Base-by-base conservation (phyloP, 2,329 filamentous ascomycete species). In the Pseudogymnoascus sp. region DNA sequence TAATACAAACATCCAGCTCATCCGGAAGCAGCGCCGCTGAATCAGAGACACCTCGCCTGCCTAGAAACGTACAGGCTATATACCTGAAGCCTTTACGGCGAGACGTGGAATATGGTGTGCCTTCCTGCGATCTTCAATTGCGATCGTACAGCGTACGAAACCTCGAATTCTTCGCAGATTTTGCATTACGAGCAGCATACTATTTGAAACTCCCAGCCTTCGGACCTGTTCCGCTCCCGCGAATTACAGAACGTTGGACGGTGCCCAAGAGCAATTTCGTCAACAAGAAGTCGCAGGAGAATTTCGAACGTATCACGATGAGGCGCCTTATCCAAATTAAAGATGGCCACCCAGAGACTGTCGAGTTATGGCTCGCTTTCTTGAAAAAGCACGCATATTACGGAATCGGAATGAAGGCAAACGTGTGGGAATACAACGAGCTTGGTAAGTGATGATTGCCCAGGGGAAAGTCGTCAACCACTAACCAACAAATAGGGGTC, bases 391-490 rank as follows among this genome's bases (percentile, higher is more conserved):
- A 97, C 73, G 90, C 92, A 42, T 96, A 94, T 74, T 90, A 95
- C 68, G 94, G 94, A n/a, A 88, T 97, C 41, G 94, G 94, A 70
- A 95, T 99, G 92, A 99, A 99, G 82, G 94, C 94, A 61, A 97
- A 99, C 74, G 84, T 97, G 59, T 99, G 90, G 86, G 91, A 96
- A 72, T 92, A 91, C 75, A 86, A 89, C 70, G 82, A 83, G 63
- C 73, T 92, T 64, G 87, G 89, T 89, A 82, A 66, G 75, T 66
- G 67, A 45, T 35, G n/a, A 60, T 12, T 66, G 30, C 45, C 14
- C 9, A 16, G 19, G 22, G 14, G 5, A 4, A 39, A 30, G 19
- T 25, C 55, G 39, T 60, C 25, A 16, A 25, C 35, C 36, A 28
- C 55, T 64, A 60, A 67, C 45, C 38, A 36, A 60, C 36, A 1